Percentiles rank a stretch among this genome's conserved stretches.
Conservation (phyloP, 805 yeast genomes). For the Candida awuae region DNA sequence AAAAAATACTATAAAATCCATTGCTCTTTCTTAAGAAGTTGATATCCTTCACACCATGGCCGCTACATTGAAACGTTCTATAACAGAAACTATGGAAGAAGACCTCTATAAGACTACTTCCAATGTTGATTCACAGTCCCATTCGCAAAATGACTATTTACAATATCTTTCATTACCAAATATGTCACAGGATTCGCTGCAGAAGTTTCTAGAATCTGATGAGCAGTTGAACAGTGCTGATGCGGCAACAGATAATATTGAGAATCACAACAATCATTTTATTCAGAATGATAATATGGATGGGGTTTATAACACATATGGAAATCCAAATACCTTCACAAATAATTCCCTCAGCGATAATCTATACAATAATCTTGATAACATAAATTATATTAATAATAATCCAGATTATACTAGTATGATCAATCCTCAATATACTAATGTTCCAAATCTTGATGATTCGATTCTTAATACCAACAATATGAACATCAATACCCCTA, state of each 20-base stretch:
- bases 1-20: background rate
- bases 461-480: background rate
- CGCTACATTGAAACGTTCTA: conserved; percentile 25
- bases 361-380: conserved; percentile 9
- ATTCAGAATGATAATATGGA: conserved; percentile 11
- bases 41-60: conserved; percentile 17
- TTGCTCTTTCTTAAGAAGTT: background rate
- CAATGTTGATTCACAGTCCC: conserved; percentile 6
- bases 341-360: conserved; percentile 23
- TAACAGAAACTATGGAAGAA: conserved; percentile 28
- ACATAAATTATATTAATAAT: background rate
- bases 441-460: background rate
- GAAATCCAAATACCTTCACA: conserved; percentile 23
- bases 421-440: conserved; percentile 3
- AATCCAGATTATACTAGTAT: background rate
- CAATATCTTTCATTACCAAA: conserved; percentile 20
- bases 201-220: conserved; percentile 4
- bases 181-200: conserved; percentile 23
- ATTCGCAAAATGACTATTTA: conserved; percentile 14
- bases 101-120: conserved; percentile 19
- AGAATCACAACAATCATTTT: background rate
- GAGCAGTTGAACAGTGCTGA: background rate
- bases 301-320: conserved; percentile 23
- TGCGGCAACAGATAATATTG: too few relatives aligned
- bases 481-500: background rate